Conservation (phyloP, 1,284 basidiomycete genomes). For the Papiliotrema laurentii region DNA sequence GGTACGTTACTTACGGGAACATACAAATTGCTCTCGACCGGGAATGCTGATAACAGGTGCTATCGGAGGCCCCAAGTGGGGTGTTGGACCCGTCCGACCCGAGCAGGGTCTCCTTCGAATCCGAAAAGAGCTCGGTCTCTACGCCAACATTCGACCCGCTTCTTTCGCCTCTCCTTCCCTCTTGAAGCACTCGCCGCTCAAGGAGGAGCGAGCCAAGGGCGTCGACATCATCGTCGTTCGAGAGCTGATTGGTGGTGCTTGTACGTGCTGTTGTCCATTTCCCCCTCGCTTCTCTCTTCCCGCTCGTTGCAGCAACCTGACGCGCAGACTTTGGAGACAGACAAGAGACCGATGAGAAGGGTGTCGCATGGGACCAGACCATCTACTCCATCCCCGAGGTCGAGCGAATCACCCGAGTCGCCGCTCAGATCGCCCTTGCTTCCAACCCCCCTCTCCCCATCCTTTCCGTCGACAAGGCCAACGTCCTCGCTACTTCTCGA, state of each 20-base stretch:
- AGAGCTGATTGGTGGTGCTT: slow-evolving; percentile 83
- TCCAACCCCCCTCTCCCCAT: slow-evolving; percentile 80
- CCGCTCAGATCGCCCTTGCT: slow-evolving; percentile 83
- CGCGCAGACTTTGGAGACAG: slow-evolving; percentile 82
- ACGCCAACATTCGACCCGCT: slow-evolving; percentile 96
- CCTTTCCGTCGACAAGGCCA: slow-evolving; percentile 97
- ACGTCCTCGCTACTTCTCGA: slow-evolving; percentile 91
- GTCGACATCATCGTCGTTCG: slow-evolving; percentile 91
- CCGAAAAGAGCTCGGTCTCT: slow-evolving; percentile 88
- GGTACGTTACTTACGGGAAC: slow-evolving; percentile 53
- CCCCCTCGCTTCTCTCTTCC: background rate
- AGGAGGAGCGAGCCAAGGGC: slow-evolving; percentile 76
- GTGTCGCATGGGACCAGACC: slow-evolving; percentile 83
- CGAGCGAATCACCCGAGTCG: slow-evolving; percentile 90
- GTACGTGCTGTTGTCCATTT: slow-evolving; percentile 22
- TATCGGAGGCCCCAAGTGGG: slow-evolving; percentile 98
- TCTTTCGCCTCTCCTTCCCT: slow-evolving; percentile 91
- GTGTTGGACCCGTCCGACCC: slow-evolving; percentile 87
- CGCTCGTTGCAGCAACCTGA: no score
- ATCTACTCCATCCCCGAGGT: slow-evolving; percentile 89
- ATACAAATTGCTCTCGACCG: background rate
- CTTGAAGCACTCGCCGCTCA: slow-evolving; percentile 86
- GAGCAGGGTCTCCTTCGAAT: slow-evolving; percentile 89
- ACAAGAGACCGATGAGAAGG: slow-evolving; percentile 68
- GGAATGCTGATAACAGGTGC: slow-evolving; percentile 58